Evolutionary conservation across 108 stramenopile genomes (phyloP).

Genomic region (Pseudonitzschia pungens): DNA sequence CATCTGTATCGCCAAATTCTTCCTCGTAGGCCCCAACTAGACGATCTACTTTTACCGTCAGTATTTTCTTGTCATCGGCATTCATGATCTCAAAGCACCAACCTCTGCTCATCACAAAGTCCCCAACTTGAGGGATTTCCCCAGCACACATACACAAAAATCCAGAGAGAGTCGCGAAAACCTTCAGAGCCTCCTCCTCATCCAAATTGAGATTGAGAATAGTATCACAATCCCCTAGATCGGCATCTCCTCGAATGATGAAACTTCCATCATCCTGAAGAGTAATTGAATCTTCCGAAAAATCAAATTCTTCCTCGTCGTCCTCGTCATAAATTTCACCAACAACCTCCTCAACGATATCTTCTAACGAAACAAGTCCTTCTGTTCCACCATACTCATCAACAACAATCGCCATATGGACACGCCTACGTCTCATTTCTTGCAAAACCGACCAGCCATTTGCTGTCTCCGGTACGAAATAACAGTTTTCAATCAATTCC

Average conservation of each 20-base stretch:
- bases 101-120: conserved; percentile 86
- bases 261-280: conserved; percentile 87
- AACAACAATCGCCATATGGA: conserved; percentile 97
- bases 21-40: conserved; percentile 76
- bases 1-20: conserved; percentile 41
- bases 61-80: conserved; percentile 83
- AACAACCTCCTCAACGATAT: conserved; percentile 95
- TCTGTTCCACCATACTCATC: conserved; percentile 98
- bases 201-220: conserved; percentile 77
- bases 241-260: conserved; percentile 91
- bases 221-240: conserved; percentile 91
- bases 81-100: conserved; percentile 89
- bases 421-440: conserved; percentile 92
- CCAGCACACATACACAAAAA: conserved; percentile 94
- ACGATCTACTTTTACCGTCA: conserved; percentile 74
- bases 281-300: conserved; percentile 87
- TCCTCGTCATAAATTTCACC: conserved; percentile 92
- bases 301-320: conserved; percentile 86
- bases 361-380: conserved; percentile 95
- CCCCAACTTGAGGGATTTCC: conserved; percentile 89
- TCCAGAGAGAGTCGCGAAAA: conserved; percentile 90
- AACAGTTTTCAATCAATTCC: conserved; percentile 88
- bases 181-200: conserved; percentile 87
- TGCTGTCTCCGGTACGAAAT: conserved; percentile 97
- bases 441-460: conserved; percentile 95